Evolutionary conservation across 345 rosid genomes (phyloP).

Genomic region (Eucalyptus erythrocorys): DNA sequence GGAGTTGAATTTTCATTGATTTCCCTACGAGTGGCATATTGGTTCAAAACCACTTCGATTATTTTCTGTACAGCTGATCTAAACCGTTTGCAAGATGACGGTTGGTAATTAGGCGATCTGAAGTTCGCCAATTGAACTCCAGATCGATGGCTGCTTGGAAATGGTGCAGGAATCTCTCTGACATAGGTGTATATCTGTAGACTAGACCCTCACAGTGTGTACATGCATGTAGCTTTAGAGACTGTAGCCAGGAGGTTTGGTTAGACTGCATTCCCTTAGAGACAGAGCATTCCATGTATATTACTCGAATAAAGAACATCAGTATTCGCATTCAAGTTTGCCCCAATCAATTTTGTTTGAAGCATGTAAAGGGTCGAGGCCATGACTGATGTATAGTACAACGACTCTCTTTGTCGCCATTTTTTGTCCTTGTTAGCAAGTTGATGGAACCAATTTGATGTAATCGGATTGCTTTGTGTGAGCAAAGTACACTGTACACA

Average conservation of each 20-base stretch:
- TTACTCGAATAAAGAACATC: not conserved
- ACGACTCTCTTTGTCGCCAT: not conserved
- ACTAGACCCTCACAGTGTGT: not conserved
- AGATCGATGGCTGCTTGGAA: not conserved
- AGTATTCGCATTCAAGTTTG: not conserved
- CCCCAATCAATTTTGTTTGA: not conserved
- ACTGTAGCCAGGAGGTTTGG: not conserved
- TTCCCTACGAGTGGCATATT: not conserved
- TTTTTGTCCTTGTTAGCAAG: not conserved
- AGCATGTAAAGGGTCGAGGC: not conserved
- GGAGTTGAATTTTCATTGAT: not conserved
- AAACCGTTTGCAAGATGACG: not conserved
- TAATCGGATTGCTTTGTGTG: not conserved
- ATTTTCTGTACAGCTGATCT: not conserved
- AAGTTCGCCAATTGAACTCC: not conserved
- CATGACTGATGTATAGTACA: not conserved
- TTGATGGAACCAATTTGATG: not conserved
- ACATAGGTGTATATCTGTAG: not conserved
- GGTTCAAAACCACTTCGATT: not conserved
- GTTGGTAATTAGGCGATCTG: not conserved
- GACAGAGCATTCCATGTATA: not conserved
- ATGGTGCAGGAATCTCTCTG: not conserved
- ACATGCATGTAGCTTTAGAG: not conserved
- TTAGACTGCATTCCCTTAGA: not conserved
- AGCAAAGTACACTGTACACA: not conserved